These are phyloP conservation scores for Phalaenopsis equestris DNA, from an alignment of 106 monocot species.

Conservation along the genomic window DNA sequence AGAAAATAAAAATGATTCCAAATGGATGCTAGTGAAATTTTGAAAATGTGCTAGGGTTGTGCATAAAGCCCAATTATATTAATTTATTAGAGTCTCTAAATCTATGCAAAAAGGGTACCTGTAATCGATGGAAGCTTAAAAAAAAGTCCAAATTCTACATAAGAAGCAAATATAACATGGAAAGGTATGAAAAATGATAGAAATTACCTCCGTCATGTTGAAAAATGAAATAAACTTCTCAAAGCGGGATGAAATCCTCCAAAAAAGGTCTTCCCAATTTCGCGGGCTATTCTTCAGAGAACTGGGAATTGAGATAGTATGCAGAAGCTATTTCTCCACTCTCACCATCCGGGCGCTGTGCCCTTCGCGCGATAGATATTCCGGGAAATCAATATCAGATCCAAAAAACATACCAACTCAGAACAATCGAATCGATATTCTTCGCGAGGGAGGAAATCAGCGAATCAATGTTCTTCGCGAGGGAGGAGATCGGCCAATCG, in stretches of 20 bases:
- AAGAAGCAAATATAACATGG: neutral
- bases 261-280: neutral
- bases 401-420: no score
- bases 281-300: neutral
- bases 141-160: neutral
- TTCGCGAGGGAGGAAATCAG: no score
- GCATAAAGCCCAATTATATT: neutral
- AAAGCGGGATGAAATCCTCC: neutral
- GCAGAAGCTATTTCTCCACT: neutral
- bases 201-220: constrained; percentile 3
- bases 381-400: neutral
- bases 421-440: no score
- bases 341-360: neutral
- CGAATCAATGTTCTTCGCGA: no score
- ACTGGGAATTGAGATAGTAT: neutral
- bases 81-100: neutral
- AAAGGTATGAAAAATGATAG: neutral
- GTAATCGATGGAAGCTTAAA: neutral
- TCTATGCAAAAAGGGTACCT: neutral
- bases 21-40: neutral
- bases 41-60: neutral
- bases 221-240: neutral
- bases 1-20: no score
- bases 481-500: no score
- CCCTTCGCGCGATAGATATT: neutral